Percentiles rank a stretch among this genome's conserved stretches.
phyloP scores from a whole-genome alignment of 495 filamentous ascomycete genomes.

The Gamarada debralockiae region DNA sequence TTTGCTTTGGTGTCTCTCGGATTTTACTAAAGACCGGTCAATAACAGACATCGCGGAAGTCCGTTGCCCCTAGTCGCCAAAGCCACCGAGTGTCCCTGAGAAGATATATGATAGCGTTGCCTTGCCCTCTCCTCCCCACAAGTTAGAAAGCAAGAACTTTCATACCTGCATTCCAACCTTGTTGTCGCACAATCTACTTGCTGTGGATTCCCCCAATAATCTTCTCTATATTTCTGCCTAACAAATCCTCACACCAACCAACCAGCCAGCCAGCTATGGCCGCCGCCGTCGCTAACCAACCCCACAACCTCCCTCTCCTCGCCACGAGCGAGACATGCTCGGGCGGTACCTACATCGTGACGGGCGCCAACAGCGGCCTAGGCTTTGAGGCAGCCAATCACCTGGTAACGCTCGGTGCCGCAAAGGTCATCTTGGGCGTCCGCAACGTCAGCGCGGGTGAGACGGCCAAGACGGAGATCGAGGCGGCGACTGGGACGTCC shows the following conservation, averaged over 20 bases:
- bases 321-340: not conserved
- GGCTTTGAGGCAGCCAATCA: constrained; percentile 44
- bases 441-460: constrained; percentile 33
- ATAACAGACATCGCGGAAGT: not conserved
- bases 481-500: constrained; percentile 25
- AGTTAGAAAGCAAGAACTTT: not conserved
- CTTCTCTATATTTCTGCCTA: not conserved
- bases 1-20: not conserved
- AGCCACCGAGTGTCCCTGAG: not conserved
- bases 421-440: constrained; percentile 41
- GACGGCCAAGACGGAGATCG: constrained; percentile 33
- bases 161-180: not conserved
- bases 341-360: constrained; percentile 7
- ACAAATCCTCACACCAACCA: not conserved
- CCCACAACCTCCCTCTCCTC: constrained; percentile 5
- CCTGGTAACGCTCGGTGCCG: constrained; percentile 33
- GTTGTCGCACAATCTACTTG: not conserved
- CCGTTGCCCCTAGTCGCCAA: not conserved
- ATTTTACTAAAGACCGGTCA: not conserved
- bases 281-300: not conserved
- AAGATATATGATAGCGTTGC: constrained; percentile 3
- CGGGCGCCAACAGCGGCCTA: constrained; percentile 45
- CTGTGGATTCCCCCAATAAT: not conserved
- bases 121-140: not conserved
- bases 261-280: not conserved